Conservation (phyloP, 164 flowering plant species). For the Litsea cubeba region DNA sequence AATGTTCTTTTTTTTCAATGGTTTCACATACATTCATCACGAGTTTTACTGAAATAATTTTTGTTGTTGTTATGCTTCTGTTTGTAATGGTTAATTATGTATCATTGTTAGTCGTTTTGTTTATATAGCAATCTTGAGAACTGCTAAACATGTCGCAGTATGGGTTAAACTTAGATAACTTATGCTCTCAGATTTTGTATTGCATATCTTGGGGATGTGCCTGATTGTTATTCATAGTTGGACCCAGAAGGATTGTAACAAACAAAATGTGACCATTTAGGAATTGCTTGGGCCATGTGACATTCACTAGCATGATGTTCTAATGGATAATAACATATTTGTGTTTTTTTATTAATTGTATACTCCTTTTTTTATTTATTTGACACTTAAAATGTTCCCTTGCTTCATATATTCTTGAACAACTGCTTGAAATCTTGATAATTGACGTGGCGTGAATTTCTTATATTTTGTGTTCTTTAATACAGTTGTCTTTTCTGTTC, state of each 20-base stretch:
- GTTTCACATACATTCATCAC: no score
- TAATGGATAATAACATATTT: background rate
- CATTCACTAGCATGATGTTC: background rate
- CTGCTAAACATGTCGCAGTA: background rate
- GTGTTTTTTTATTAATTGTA: background rate
- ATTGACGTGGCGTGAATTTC: background rate
- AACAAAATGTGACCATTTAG: background rate
- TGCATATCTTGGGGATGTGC: background rate
- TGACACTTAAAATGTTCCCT: no score
- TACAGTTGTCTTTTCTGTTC: background rate
- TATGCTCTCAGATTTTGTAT: background rate
- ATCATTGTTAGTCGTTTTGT: background rate
- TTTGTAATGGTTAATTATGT: no score
- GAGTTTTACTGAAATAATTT: no score
- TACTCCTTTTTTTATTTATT: no score
- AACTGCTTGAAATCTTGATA: background rate
- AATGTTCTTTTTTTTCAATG: no score
- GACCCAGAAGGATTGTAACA: background rate
- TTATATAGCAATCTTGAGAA: no score
- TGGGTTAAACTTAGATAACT: background rate
- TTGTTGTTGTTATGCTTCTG: no score
- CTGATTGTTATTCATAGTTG: background rate
- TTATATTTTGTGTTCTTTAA: background rate
- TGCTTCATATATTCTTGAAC: no score
- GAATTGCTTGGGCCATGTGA: background rate